Base-by-base conservation (phyloP, 2,329 filamentous ascomycete species). In the Talaromyces sp. region DNA sequence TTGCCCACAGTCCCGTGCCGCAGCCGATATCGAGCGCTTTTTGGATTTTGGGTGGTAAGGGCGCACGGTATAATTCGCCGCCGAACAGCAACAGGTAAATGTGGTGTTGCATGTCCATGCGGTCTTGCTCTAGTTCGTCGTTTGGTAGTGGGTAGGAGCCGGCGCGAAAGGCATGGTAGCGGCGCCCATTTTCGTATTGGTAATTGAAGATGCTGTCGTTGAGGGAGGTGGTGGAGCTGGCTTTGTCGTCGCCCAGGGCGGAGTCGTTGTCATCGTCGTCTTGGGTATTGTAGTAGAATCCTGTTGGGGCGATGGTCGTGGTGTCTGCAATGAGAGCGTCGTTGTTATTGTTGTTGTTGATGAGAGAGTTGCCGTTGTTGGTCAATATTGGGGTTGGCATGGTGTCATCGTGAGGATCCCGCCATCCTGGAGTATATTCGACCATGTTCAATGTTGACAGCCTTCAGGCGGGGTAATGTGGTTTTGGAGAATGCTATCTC, bases 121-220 rank as follows among this genome's bases (percentile, higher is more conserved):
- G 68, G 19, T 69, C 67, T 61, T 71, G 70, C 63, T 72, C 70
- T 33, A 57, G 63, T 49, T 72, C 70, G 49, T 72, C 70, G 60
- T 72, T 72, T 56, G 70, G 70, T 19, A 70, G 49, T 3, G 70
- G 64, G 57, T 67, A 67, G 15, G 66, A 50, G 37, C 69, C 68
- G n/a, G 67, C 68, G 61, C 67, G 66, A 61, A 69, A 71, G n/a
- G 66, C 60, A 43, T 71, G 69, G 63, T 68, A 70, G 8, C 65
- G 63, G 1, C 68, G 67, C 17, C 69, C 69, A 47, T 70, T 68
- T 17, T 68, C 68, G 41, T 65, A 65, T 31, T 63, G 35, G 45
- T 66, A 66, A 43, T 63, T 66, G 61, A 66, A 66, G 27, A 66
- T 37, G 47, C 60, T 66, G 45, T 66, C 64, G 22, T 7, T 60